These are phyloP conservation scores for Dinochytrium kinnereticum DNA, from an alignment of 371 early-diverging fungal species.

Conservation along the genomic window DNA sequence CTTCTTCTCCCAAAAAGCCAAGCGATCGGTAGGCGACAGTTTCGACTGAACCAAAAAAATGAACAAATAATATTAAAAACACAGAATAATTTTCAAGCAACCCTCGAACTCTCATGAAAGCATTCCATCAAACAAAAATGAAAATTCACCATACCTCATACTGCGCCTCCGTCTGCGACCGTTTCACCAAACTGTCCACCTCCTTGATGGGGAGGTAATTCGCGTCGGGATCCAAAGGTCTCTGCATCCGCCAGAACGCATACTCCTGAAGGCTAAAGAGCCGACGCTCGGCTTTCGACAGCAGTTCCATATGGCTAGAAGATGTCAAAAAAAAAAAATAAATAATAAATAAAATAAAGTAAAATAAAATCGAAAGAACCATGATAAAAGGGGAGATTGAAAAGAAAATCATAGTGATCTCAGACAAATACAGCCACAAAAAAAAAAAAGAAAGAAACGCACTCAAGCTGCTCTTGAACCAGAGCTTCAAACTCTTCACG, in stretches of 20 bases:
- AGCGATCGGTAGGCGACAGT: conserved; percentile 23
- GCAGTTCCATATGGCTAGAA: conserved; percentile 10
- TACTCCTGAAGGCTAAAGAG: conserved; percentile 42
- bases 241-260: conserved; percentile 44
- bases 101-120: too few species aligned
- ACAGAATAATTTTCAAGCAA: too few species aligned
- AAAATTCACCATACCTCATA: conserved; percentile 13
- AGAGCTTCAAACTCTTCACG: conserved; percentile 35
- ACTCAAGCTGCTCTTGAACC: conserved; percentile 35
- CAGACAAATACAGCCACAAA: too few species aligned
- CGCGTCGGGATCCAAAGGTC: conserved; percentile 30
- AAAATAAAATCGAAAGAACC: too few species aligned
- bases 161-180: neutral
- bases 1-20: conserved; percentile 36
- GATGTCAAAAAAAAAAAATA: neutral
- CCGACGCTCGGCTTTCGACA: conserved; percentile 38
- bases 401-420: too few species aligned
- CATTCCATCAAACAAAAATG: neutral
- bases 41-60: conserved; percentile 15
- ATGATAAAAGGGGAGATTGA: too few species aligned
- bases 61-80: too few species aligned
- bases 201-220: neutral
- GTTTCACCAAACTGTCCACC: neutral
- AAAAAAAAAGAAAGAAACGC: neutral
- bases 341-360: too few species aligned